Conservation (phyloP, 768 basidiomycete species). For the Tubosaeta sp. region DNA sequence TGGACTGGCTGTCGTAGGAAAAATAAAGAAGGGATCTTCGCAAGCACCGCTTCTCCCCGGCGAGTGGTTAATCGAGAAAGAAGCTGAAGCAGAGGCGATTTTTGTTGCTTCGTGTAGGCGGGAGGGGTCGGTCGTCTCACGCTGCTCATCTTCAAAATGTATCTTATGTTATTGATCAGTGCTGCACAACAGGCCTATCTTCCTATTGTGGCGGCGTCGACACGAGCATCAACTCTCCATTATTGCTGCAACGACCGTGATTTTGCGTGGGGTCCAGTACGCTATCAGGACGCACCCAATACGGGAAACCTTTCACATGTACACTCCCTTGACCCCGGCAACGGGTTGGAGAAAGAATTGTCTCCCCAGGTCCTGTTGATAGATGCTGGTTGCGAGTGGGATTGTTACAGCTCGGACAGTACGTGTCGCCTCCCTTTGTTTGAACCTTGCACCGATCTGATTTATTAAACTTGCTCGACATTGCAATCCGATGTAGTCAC, state of each 20-base stretch:
- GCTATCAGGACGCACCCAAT: constrained; percentile 52
- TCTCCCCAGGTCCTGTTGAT: constrained; percentile 78
- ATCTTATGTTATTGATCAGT: constrained; percentile 34
- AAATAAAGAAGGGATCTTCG: constrained; percentile 41
- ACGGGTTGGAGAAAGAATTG: constrained; percentile 33
- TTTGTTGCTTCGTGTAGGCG: constrained; percentile 88
- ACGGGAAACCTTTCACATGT: constrained; percentile 41
- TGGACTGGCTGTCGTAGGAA: constrained; percentile 63
- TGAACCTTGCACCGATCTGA: background rate
- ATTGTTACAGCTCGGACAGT: constrained; percentile 63
- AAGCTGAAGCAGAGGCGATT: constrained; percentile 90
- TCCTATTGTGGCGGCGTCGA: constrained; percentile 87
- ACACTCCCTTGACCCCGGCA: constrained; percentile 14
- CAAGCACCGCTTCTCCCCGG: constrained; percentile 54
- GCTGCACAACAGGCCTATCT: constrained; percentile 86
- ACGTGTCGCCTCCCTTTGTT: constrained; percentile 16
- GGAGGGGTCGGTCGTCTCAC: constrained; percentile 59
- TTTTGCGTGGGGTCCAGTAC: constrained; percentile 80
- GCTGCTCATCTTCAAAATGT: background rate
- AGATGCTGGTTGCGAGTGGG: constrained; percentile 93
- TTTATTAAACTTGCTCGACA: background rate
- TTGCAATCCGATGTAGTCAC: constrained; percentile 40
- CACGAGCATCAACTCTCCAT: constrained; percentile 84
- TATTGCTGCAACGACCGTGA: constrained; percentile 92
- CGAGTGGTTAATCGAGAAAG: constrained; percentile 89